Conservation (phyloP, 176 grass and related monocot genomes). For the Carex scoparia region DNA sequence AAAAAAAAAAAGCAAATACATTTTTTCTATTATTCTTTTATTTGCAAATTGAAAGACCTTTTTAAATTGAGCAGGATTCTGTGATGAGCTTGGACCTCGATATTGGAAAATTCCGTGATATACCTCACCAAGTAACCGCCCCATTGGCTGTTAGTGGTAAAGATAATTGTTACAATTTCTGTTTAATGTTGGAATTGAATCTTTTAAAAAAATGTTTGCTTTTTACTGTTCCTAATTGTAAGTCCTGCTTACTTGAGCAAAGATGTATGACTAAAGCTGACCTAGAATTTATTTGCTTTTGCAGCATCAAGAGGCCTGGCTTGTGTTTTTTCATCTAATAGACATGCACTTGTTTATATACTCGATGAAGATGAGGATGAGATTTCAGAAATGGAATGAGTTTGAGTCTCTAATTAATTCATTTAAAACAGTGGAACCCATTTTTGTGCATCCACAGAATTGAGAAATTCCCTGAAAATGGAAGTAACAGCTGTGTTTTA, state of each 20-base stretch:
- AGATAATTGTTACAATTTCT: conserved; percentile 30
- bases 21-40: neutral
- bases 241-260: neutral
- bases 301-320: conserved; percentile 85
- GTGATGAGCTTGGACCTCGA: conserved; percentile 39
- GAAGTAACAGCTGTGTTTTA: neutral
- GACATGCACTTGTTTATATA: conserved; percentile 84
- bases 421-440: neutral
- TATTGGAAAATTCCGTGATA: conserved; percentile 65
- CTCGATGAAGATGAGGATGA: conserved; percentile 84
- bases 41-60: conserved; percentile 14
- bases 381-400: conserved; percentile 69
- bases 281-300: conserved; percentile 20
- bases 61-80: conserved; percentile 17
- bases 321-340: conserved; percentile 62
- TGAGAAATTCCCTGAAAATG: neutral
- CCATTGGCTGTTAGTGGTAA: conserved; percentile 91
- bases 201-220: neutral
- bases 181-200: neutral
- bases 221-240: neutral
- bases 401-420: conserved; percentile 7
- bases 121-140: conserved; percentile 48
- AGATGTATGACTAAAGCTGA: neutral
- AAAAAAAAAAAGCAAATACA: neutral
- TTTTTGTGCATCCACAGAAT: neutral